Evolutionary conservation across 176 grass and related monocot genomes (phyloP).

Genomic region (Phyllostachys edulis): DNA sequence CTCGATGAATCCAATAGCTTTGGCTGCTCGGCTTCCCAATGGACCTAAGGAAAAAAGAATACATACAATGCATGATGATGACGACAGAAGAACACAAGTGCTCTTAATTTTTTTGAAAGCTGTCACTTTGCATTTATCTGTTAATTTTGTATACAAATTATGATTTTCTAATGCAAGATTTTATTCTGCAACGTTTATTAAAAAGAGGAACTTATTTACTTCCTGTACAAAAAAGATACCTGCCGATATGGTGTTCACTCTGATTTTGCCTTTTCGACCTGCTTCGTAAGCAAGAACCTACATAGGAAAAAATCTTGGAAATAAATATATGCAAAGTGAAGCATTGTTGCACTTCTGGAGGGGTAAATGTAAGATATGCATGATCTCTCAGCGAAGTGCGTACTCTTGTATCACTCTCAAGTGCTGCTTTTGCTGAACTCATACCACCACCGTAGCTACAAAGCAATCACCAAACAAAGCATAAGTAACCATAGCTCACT

Average conservation of each 20-base stretch:
- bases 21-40: constrained; percentile 82
- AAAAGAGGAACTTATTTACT: not conserved
- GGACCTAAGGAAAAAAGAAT: constrained; percentile 67
- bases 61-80: not conserved
- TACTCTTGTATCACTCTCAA: constrained; percentile 93
- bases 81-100: not conserved
- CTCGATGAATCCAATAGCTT: constrained; percentile 88
- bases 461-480: constrained; percentile 27
- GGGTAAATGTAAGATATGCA: not conserved
- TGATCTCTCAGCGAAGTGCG: not conserved
- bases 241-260: constrained; percentile 95
- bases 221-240: constrained; percentile 28
- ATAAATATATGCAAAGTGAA: constrained; percentile 20
- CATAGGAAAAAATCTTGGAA: not conserved
- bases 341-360: not conserved
- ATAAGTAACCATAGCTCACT: constrained; percentile 2
- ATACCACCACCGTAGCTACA: constrained; percentile 80
- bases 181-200: not conserved
- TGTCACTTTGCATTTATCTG: not conserved
- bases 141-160: not conserved
- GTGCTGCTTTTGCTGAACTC: constrained; percentile 90
- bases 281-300: constrained; percentile 86
- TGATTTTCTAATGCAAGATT: not conserved
- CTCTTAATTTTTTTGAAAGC: not conserved
- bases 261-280: constrained; percentile 76